phyloP scores from a whole-genome alignment of 2,329 filamentous ascomycete species.

The Pseudopithomyces chartarum region DNA sequence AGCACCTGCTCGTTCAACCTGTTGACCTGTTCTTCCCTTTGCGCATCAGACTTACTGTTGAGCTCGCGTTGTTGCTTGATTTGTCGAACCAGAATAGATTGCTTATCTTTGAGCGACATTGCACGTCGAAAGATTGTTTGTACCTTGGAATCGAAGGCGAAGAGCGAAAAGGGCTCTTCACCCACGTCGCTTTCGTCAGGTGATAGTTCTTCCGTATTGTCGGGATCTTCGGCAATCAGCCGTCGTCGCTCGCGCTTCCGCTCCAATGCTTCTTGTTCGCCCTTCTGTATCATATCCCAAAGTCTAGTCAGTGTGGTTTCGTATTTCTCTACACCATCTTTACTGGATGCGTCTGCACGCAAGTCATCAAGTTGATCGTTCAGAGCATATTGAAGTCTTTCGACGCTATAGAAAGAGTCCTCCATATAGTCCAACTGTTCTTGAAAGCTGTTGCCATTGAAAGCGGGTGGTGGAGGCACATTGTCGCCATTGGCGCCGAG shows the following conservation, averaged over 20 bases:
- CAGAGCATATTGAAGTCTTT: conserved; percentile 39
- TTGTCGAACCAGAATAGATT: conserved; percentile 84
- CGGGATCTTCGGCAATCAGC: conserved; percentile 56
- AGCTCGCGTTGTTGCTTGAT: conserved; percentile 95
- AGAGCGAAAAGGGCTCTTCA: conserved; percentile 70
- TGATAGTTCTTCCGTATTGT: conserved; percentile 65
- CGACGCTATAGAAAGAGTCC: conserved; percentile 58
- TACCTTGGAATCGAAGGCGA: conserved; percentile 77
- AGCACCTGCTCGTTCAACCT: conserved; percentile 49
- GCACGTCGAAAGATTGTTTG: conserved; percentile 78
- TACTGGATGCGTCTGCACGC: conserved; percentile 20
- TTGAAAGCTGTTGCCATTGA: conserved; percentile 62
- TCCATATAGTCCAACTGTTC: conserved; percentile 73
- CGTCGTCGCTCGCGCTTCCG: conserved; percentile 41
- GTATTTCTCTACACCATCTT: conserved; percentile 45
- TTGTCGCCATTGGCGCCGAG: conserved; percentile 51
- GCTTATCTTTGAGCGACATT: conserved; percentile 82
- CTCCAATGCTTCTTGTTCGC: conserved; percentile 49
- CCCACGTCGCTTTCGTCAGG: conserved; percentile 65
- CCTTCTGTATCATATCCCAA: conserved; percentile 57
- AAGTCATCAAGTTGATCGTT: conserved; percentile 36
- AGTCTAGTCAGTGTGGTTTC: conserved; percentile 58
- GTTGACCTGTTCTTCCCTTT: conserved; percentile 46
- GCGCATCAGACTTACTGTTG: conserved; percentile 79
- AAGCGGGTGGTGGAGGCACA: conserved; percentile 63